Evolutionary conservation across 176 grass and related monocot genomes (phyloP), one percentile per base, ranked within the genome.

Genomic region (Triticum dicoccoides): DNA sequence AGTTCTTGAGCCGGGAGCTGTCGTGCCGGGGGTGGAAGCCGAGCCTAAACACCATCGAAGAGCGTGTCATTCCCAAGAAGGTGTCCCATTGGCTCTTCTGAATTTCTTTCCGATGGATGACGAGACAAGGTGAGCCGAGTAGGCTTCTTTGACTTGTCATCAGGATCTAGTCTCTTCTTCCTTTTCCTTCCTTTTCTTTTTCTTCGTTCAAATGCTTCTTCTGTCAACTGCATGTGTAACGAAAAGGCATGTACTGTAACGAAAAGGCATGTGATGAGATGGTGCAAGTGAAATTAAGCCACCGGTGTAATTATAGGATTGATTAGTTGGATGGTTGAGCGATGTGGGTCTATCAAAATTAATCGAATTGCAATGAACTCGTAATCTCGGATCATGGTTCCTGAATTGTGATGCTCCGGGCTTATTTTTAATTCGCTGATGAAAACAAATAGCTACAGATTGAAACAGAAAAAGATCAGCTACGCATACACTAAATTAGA

Each of bases 21-120:
- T 98, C 96, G 9, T 80, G 79, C 84, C 91, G 84, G 76, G 94
- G 91, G 17, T 98, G 96, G 96, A 96, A 95, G 81, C 96, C 96
- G n/a, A 94, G 84, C 88, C 78, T 98, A 15, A 69, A 81, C 17
- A 98, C 96, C 37, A 98, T 98, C 61, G 90, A 92, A 42, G 96
- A 98, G 92, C 91, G 80, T 33, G 86, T 70, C 0, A 69, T 85
- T 14, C 64, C 68, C 37, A 91, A 86, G 91, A 98, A 96, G 91
- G 77, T 80, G 63, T 42, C 96, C 10, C 96, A 98, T 80, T 98
- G 96, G 97, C 87, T 96, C 9, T 85, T 92, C 91, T 95, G 85
- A 92, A 6, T 11, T 34, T 44, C 29, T 8, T 18, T 25, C 21
- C 49, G 33, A 58, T 52, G 77, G 13, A 29, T 10, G 71, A 75